A percentile compares a stretch with the other conserved stretches of the same genome.
Evolutionary conservation across 2,329 filamentous ascomycete genomes (phyloP).

Genomic region (Colletotrichum liriopes): DNA sequence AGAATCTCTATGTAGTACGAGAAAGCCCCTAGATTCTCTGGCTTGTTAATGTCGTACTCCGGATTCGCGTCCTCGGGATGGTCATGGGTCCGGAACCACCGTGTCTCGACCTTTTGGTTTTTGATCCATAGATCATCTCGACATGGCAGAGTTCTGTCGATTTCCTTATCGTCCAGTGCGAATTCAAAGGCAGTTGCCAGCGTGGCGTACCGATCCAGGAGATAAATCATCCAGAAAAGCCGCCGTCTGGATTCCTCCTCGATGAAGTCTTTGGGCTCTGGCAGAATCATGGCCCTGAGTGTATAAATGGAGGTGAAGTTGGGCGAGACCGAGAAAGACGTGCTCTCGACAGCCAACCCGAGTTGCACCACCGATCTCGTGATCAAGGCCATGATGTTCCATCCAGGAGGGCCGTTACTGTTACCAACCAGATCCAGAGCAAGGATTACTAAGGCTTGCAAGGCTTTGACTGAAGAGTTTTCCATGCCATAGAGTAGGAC

Average conservation of each 20-base stretch:
- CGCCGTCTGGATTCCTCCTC: conserved; percentile 90
- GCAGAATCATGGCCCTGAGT: conserved; percentile 85
- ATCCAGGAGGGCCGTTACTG: conserved; percentile 91
- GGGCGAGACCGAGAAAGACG: conserved; percentile 83
- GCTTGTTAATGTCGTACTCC: conserved; percentile 77
- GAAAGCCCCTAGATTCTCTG: conserved; percentile 89
- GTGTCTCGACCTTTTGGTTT: conserved; percentile 87
- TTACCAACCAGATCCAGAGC: conserved; percentile 88
- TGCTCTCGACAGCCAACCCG: conserved; percentile 86
- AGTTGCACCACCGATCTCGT: conserved; percentile 91
- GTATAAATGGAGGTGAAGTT: conserved; percentile 91
- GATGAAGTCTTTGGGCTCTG: conserved; percentile 87
- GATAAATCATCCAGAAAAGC: conserved; percentile 95
- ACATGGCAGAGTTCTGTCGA: conserved; percentile 89
- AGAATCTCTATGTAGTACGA: conserved; percentile 93
- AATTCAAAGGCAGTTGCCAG: conserved; percentile 95
- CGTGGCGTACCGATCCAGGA: conserved; percentile 91
- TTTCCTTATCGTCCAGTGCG: conserved; percentile 89
- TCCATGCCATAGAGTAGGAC: conserved; percentile 91
- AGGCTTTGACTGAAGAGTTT: conserved; percentile 88
- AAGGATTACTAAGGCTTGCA: conserved; percentile 90
- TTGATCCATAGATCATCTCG: conserved; percentile 89
- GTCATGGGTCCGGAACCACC: conserved; percentile 79
- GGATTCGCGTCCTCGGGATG: conserved; percentile 59
- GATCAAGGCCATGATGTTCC: conserved; percentile 92